Conservation (phyloP, 108 stramenopile genomes). For the Cyclostephanos invisitatus region DNA sequence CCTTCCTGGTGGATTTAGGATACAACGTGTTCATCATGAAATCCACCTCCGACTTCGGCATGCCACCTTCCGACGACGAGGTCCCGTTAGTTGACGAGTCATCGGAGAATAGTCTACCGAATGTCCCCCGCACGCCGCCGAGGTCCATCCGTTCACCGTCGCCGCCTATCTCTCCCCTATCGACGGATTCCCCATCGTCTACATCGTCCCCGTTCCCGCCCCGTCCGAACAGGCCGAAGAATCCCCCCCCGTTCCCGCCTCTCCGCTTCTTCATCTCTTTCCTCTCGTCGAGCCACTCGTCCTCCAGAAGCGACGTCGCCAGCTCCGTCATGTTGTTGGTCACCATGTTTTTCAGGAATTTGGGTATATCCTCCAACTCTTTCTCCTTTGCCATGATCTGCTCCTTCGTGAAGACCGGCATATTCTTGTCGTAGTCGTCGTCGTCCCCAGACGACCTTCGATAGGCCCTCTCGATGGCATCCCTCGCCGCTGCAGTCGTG, state of each 20-base stretch:
- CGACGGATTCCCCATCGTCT: neutral
- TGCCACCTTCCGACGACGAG: neutral
- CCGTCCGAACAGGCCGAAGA: slow-evolving; percentile 36
- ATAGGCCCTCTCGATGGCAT: slow-evolving; percentile 28
- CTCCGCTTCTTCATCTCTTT: slow-evolving; percentile 14
- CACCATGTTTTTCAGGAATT: slow-evolving; percentile 45
- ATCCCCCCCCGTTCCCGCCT: slow-evolving; percentile 1
- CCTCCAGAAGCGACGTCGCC: slow-evolving; percentile 60
- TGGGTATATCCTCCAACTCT: slow-evolving; percentile 33
- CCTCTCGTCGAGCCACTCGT: slow-evolving; percentile 44
- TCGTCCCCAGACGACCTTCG: slow-evolving; percentile 15
- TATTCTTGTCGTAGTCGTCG: slow-evolving; percentile 8
- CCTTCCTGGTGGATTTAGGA: slow-evolving; percentile 71
- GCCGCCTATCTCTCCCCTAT: slow-evolving; percentile 27
- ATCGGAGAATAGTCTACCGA: slow-evolving; percentile 31
- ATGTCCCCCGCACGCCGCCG: slow-evolving; percentile 24
- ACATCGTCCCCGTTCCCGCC: slow-evolving; percentile 1
- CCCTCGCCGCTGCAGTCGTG: slow-evolving; percentile 23
- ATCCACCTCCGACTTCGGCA: slow-evolving; percentile 17
- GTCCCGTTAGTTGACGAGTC: slow-evolving; percentile 28
- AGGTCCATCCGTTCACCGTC: slow-evolving; percentile 34
- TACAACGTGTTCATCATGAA: slow-evolving; percentile 56
- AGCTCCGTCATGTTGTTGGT: slow-evolving; percentile 55
- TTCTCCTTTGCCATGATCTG: slow-evolving; percentile 54
- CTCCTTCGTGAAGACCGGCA: slow-evolving; percentile 51